Conservation (phyloP, 2,329 filamentous ascomycete genomes). For the Diaporthe sp. region DNA sequence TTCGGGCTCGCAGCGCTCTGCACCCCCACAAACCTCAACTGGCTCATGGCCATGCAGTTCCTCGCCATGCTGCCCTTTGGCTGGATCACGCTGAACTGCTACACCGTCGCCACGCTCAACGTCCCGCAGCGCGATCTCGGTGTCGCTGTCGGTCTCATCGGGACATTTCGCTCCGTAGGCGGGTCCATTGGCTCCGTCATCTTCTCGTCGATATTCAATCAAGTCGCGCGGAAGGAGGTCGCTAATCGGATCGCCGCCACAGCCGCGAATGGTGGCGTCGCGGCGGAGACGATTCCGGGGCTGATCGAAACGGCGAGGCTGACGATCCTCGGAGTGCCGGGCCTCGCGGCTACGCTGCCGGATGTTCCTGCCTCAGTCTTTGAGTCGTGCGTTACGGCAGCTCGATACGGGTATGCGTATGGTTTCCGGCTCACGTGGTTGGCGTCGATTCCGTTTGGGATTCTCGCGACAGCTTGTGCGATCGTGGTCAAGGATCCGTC, state of each 20-base stretch:
- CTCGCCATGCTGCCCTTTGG: neutral
- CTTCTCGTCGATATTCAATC: neutral
- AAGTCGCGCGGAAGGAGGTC: neutral
- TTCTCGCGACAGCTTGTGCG: neutral
- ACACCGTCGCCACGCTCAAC: neutral
- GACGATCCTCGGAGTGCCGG: neutral
- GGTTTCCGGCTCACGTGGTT: neutral
- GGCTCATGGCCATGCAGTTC: neutral
- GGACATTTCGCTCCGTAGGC: neutral
- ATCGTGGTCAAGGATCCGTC: neutral
- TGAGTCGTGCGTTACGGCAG: neutral
- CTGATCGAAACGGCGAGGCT: neutral
- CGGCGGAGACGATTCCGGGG: neutral
- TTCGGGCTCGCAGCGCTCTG: neutral
- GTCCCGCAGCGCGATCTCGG: neutral
- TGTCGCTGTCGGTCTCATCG: neutral
- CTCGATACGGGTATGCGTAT: neutral
- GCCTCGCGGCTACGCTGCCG: neutral
- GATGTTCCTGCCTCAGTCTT: neutral
- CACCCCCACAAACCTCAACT: neutral
- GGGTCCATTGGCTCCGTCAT: neutral
- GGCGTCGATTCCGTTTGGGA: neutral
- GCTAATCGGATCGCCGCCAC: neutral
- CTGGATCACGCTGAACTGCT: neutral
- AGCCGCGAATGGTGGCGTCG: neutral